phyloP scores from a whole-genome alignment of 352 stramenopile genomes.

The Paralagenidium karlingii region DNA sequence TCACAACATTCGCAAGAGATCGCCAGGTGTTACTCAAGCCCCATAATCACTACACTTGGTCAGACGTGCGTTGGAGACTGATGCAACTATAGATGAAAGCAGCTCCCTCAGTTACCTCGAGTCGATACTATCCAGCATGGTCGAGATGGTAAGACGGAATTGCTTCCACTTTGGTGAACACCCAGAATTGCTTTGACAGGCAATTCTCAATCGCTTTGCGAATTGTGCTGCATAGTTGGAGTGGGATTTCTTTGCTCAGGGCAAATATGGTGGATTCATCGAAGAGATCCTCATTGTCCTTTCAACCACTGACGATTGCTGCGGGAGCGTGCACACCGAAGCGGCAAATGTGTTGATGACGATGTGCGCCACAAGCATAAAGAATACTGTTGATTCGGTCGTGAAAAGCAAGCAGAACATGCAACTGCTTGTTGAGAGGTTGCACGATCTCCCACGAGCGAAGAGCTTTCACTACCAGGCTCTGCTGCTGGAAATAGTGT shows the following conservation, averaged over 20 bases:
- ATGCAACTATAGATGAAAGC: constrained; percentile 1
- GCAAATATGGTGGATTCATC: constrained; percentile 7
- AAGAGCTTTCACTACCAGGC: constrained; percentile 23
- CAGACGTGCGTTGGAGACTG: not conserved
- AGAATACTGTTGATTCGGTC: constrained; percentile 2
- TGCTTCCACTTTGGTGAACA: too few relatives aligned
- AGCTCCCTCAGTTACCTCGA: constrained; percentile 1
- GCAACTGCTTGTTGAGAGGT: constrained; percentile 2
- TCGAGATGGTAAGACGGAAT: constrained; percentile 12
- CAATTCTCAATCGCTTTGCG: not conserved
- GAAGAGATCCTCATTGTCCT: constrained; percentile 16
- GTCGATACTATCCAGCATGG: constrained; percentile 4
- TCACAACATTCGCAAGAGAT: constrained; percentile 4
- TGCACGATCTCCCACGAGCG: constrained; percentile 10
- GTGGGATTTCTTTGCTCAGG: constrained; percentile 20
- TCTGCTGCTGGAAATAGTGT: constrained; percentile 17
- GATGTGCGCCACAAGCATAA: constrained; percentile 19
- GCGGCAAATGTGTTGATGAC: constrained; percentile 15
- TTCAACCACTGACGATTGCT: constrained; percentile 9
- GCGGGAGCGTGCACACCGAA: constrained; percentile 10
- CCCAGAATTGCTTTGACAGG: not conserved
- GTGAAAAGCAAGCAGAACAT: constrained; percentile 3
- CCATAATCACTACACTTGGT: not conserved
- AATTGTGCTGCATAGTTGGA: constrained; percentile 16
- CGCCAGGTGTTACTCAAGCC: constrained; percentile 2